These are phyloP conservation scores for Cladosporium sp. DNA, from an alignment of 2,329 filamentous ascomycete species.

Conservation along the genomic window DNA sequence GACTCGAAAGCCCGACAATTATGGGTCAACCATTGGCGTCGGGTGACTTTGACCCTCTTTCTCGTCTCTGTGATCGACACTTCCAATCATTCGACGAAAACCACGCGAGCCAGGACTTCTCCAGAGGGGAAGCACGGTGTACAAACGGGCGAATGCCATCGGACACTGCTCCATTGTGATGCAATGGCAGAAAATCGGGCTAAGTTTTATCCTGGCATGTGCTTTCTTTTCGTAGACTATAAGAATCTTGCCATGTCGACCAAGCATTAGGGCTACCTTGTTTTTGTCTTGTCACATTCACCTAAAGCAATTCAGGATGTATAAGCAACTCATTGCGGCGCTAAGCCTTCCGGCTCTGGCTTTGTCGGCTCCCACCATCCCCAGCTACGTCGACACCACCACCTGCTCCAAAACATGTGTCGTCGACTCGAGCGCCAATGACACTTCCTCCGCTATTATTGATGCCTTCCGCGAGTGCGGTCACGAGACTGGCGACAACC, in stretches of 20 bases:
- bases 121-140: neutral
- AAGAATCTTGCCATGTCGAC: neutral
- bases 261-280: neutral
- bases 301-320: slow-evolving; percentile 2
- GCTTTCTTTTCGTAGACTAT: neutral
- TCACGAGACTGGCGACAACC: slow-evolving; percentile 27
- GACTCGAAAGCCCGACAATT: slow-evolving; percentile 1
- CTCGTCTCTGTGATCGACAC: slow-evolving; percentile 4
- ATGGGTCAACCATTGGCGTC: slow-evolving; percentile 5
- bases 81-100: neutral
- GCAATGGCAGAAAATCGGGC: slow-evolving; percentile 2
- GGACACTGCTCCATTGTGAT: slow-evolving; percentile 9
- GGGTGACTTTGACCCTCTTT: slow-evolving; percentile 9
- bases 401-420: slow-evolving; percentile 9
- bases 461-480: slow-evolving; percentile 48
- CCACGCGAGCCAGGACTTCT: neutral
- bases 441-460: slow-evolving; percentile 47
- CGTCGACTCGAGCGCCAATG: slow-evolving; percentile 33
- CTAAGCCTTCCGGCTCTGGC: slow-evolving; percentile 10
- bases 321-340: slow-evolving; percentile 9
- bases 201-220: neutral
- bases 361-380: neutral
- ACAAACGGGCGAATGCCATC: neutral
- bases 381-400: neutral
- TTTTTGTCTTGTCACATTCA: neutral